phyloP scores from a whole-genome alignment of 2,329 filamentous ascomycete genomes.

The Fusarium chaquense region DNA sequence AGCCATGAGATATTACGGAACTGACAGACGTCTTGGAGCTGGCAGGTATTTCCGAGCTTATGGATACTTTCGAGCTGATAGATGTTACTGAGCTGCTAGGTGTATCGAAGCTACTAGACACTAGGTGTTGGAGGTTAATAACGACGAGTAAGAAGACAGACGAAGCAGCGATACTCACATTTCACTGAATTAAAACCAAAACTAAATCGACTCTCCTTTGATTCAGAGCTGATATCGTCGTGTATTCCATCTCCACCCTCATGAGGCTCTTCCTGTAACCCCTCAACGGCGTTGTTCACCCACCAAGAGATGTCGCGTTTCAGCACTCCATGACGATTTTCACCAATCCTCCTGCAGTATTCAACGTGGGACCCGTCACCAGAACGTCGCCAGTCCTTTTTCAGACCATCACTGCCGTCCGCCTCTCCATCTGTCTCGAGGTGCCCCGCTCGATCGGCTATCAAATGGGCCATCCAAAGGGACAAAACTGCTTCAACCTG shows the following conservation, averaged over 20 bases:
- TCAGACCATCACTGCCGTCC: accelerated
- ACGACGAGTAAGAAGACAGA: too few species aligned
- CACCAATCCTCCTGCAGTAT: neutral
- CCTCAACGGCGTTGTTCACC: neutral
- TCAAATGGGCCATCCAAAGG: neutral
- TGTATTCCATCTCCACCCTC: too few species aligned
- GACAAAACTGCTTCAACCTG: neutral
- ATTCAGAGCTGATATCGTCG: accelerated
- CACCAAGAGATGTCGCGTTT: neutral
- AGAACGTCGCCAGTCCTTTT: neutral
- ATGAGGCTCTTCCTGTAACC: too few species aligned
- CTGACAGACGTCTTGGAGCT: neutral
- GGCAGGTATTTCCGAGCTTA: too few species aligned
- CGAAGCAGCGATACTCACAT: too few species aligned
- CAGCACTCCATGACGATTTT: neutral
- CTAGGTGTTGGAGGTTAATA: neutral
- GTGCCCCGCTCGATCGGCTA: accelerated
- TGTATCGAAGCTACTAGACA: accelerated
- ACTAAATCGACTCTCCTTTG: accelerated
- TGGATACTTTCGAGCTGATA: neutral
- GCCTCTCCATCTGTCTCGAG: accelerated
- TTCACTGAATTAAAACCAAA: too few species aligned
- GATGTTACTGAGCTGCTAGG: neutral
- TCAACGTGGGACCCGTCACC: neutral
- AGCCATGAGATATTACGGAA: too few species aligned